Evolutionary conservation across 495 filamentous ascomycete species (phyloP), one percentile per base, ranked within the genome.

Genomic region (Tetracladium setigerum): DNA sequence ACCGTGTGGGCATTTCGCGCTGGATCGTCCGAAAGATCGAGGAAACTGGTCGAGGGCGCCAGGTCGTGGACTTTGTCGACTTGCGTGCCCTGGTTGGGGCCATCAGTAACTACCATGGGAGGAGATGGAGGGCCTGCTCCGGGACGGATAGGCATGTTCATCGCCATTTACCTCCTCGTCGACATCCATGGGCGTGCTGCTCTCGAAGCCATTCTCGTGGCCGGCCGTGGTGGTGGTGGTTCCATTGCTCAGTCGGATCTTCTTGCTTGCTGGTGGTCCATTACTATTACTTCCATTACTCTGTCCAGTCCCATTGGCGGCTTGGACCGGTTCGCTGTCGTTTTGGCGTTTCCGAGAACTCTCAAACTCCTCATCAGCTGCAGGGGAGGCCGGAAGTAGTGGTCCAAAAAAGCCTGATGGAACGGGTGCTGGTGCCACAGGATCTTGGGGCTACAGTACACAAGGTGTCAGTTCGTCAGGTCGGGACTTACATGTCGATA

Each of bases 81-180:
- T 67, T 88, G 84, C 40, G 84, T 84, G 61, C 80, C 83, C 56
- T 80, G 71, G 58, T 83, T 84, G 50, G 75, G 72, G 42, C 84
- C 84, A 49, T 74, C 78, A 37, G 78, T 82, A 61, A 36, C 51
- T 31, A 79, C 65, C 13, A 71, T 72, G 27, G 78, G 72, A 27
- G 77, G 79, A 43, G 67, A 62, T 38, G 65, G 70, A 46, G 78
- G 68, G 56, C 74, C 72, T 52, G 71, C 67, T 62, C 66, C 47
- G 76, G 72, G 75, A 79, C 30, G 72, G 73, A 59, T 78, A 77
- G 46, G 73, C 74, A 56, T 75, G 65, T 50, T 67, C 63, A 47
- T 71, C 67, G 53, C 71, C 72, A 57, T 70, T 65, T 47, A 61
- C 54, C 24, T 16, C 60, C 56, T 65, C 60, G 60, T 80, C 77